phyloP scores from a whole-genome alignment of 2,329 filamentous ascomycete genomes.

The Alternaria rosae region DNA sequence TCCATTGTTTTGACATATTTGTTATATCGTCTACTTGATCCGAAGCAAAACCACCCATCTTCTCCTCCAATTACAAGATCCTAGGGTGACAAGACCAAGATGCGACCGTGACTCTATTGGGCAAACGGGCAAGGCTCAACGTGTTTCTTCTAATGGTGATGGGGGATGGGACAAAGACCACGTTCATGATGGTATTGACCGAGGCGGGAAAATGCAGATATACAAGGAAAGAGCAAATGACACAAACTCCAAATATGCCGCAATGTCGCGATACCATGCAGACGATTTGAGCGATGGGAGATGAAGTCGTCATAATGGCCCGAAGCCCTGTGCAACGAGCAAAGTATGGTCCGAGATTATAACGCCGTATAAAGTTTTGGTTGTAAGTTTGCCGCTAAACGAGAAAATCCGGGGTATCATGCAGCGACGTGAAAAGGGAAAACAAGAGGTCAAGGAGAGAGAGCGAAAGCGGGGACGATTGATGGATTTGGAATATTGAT shows the following conservation, averaged over 20 bases:
- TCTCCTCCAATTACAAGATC: slow-evolving; percentile 9
- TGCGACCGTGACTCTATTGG: background rate
- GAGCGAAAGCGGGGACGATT: background rate
- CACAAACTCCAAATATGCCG: slow-evolving; percentile 10
- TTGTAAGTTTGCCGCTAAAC: slow-evolving; percentile 22
- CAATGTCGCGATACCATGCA: slow-evolving; percentile 10
- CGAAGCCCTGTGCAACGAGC: background rate
- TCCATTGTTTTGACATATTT: background rate
- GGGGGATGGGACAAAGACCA: background rate
- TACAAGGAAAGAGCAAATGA: slow-evolving; percentile 3
- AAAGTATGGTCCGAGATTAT: slow-evolving; percentile 1
- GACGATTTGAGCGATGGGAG: background rate
- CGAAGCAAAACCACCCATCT: background rate
- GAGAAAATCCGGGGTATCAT: slow-evolving; percentile 36
- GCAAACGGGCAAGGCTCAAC: background rate
- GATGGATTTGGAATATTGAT: slow-evolving; percentile 1
- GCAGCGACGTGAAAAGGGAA: slow-evolving; percentile 26
- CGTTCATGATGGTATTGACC: background rate
- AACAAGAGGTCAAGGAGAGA: background rate
- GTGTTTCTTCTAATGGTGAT: slow-evolving; percentile 1
- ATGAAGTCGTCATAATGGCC: slow-evolving; percentile 5
- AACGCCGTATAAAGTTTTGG: slow-evolving; percentile 11
- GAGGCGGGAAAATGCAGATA: background rate
- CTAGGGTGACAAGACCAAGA: slow-evolving; percentile 6
- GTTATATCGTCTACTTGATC: background rate